phyloP scores from a whole-genome alignment of 2,329 filamentous ascomycete genomes.

The Myrmaecium sp. region DNA sequence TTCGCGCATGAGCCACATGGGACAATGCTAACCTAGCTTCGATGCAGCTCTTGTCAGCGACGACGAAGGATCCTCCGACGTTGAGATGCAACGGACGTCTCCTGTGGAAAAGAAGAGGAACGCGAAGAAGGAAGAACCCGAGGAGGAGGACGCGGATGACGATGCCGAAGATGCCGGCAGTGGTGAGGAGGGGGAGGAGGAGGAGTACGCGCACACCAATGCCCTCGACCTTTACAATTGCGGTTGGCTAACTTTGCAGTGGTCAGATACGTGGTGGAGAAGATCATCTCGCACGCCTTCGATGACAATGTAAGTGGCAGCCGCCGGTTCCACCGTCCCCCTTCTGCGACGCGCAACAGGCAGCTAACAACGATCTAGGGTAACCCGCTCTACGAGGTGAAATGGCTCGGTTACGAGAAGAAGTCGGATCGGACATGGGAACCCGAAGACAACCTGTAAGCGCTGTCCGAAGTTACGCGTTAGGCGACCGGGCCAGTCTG shows the following conservation, averaged over 20 bases:
- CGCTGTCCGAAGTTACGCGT: not conserved
- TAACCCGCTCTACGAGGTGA: constrained; percentile 48
- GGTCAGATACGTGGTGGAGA: constrained; percentile 54
- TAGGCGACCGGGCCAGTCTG: not conserved
- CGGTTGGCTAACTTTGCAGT: constrained; percentile 2
- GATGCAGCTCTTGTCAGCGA: constrained; percentile 22
- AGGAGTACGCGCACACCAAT: constrained; percentile 27
- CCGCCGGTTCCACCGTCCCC: constrained; percentile 4
- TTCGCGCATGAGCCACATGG: not conserved
- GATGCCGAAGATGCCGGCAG: constrained; percentile 10
- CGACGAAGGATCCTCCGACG: constrained; percentile 17
- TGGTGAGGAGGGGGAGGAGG: constrained; percentile 19
- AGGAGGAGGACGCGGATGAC: constrained; percentile 6
- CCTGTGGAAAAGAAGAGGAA: constrained; percentile 6
- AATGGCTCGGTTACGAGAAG: constrained; percentile 65
- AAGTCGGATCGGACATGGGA: constrained; percentile 63
- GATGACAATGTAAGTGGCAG: constrained; percentile 32
- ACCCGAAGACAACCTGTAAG: constrained; percentile 53
- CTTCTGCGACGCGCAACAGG: constrained; percentile 3
- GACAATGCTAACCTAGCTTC: constrained; percentile 2
- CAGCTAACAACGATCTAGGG: constrained; percentile 21
- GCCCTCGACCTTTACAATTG: not conserved
- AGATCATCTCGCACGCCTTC: constrained; percentile 50
- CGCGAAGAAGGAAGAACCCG: constrained; percentile 8
- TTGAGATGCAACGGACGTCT: constrained; percentile 12